Evolutionary conservation across 78 protist genomes (phyloP), one percentile per base, ranked within the genome.

Genomic region (Ministeria vibrans): DNA sequence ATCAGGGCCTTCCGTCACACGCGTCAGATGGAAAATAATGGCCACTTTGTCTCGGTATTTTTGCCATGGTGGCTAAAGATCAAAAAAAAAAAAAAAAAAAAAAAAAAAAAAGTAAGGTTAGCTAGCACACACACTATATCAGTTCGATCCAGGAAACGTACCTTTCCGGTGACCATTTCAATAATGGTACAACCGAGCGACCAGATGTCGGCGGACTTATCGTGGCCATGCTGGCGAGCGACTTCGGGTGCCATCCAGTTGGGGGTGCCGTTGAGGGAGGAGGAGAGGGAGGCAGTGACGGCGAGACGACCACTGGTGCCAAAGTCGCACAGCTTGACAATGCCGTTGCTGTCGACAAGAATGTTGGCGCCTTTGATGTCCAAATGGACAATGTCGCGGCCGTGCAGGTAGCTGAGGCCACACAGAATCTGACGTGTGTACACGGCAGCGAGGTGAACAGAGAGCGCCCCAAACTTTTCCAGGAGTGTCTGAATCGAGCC

Each of bases 211-310:
- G 77, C 86, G 27, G 68, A 9, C 15, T 13, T 25, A 15, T 34
- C 87, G 59, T 75, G 63, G 2, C 9, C 74, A 2, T 46, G 20
- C 62, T 64, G 71, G 44, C 5, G 53, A 70, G 78, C 39, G 34
- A 84, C 62, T 55, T 84, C 88, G 32, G 88, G 88, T 0, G 88
- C 82, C 88, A 84, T 84, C 88, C 88, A 84, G 69, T 76, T 78
- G 7, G 88, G 88, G n/a, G 81, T 77, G 59, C 88, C 88, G 46
- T 30, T 3, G 3, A 83, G 83, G 36, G 84, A 30, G 9, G 39
- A 1, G 34, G 39, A 23, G 20, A 69, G 6, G 28, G 73, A 42
- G 22, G 13, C 1, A 5, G 41, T 39, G 36, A 25, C 6, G 22
- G 55, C 34, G 7, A 83, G 70, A 32, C 1, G n/a, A 42, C 22